Conservation (phyloP, 2,329 filamentous ascomycete genomes). For the Apiospora aurea region DNA sequence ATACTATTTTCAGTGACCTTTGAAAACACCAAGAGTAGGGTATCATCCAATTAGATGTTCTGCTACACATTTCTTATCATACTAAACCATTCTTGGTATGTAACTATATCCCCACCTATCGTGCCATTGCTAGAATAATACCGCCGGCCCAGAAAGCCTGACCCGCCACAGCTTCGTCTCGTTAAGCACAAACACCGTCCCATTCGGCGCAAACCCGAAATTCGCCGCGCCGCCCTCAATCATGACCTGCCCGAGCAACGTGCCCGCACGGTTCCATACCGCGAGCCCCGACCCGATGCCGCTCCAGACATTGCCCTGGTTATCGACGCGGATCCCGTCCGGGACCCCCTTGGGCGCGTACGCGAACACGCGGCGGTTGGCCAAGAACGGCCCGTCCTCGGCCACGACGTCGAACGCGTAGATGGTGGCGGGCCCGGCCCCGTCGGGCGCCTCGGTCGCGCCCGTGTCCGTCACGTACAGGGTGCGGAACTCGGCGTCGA, state of each 20-base stretch:
- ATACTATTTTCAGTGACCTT: too few relatives aligned
- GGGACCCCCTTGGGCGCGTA: slow-evolving; percentile 28
- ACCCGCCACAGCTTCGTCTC: slow-evolving; percentile 28
- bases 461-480: slow-evolving; percentile 20
- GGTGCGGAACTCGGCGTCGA: not conserved
- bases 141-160: slow-evolving; percentile 9
- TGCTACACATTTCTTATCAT: too few relatives aligned
- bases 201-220: slow-evolving; percentile 28
- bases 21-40: too few relatives aligned
- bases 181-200: slow-evolving; percentile 27
- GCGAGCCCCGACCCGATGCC: slow-evolving; percentile 26
- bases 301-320: slow-evolving; percentile 28
- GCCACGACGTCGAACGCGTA: slow-evolving; percentile 25
- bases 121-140: not conserved
- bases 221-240: slow-evolving; percentile 26
- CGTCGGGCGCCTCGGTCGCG: not conserved
- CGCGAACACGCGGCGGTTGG: slow-evolving; percentile 28
- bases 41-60: too few relatives aligned
- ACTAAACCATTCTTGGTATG: not conserved
- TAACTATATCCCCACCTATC: too few relatives aligned
- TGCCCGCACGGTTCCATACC: slow-evolving; percentile 28
- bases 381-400: slow-evolving; percentile 23
- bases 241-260: slow-evolving; percentile 26
- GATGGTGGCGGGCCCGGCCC: slow-evolving; percentile 25
- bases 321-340: slow-evolving; percentile 28